Evolutionary conservation across 1,284 basidiomycete genomes (phyloP), one percentile per base, ranked within the genome.

Genomic region (Tremellales sp.): DNA sequence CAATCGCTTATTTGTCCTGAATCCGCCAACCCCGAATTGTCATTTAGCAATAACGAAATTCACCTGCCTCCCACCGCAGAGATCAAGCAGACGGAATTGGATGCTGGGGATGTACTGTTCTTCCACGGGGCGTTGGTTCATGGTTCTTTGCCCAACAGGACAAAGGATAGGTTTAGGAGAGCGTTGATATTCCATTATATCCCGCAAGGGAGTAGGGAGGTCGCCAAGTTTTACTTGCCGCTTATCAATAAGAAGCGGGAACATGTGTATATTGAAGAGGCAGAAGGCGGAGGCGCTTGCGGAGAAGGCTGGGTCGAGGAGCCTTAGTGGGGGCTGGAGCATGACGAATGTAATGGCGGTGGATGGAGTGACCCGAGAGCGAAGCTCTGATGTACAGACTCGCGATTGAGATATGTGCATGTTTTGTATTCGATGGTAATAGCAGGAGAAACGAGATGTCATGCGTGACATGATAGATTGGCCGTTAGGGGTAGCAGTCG

Each of bases 101-200:
- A 51, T 27, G 52, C 52, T 10, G 52, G 52, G 10, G 52, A 54
- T 35, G 52, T 41, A 3, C 41, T 54, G 3, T 51, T 51, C 35
- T 54, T 54, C 37, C 48, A 54, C 35, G 52, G 52, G 3, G 31
- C 33, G 17, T 19, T 51, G 35, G 43, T 54, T 13, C 52, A 54
- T 24, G 52, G 52, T 11, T 54, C 52, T 3, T 23, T 19, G 22
- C 45, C 49, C 3, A 54, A 54, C 29, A 50, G 41, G 2, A 50
- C 24, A 12, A 31, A 23, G 13, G 52, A 54, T 26, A 24, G 45
- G 15, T 54, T 54, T 37, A 17, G 52, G 12, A 36, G 49, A 25
- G 40, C 41, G 4, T 40, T 46, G 21, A 51, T 51, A 5, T 46
- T 41, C 25, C 29, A 33, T n/a, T 33, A 33, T n/a, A n/a, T 33